Base-by-base conservation (phyloP, 371 early-diverging fungal genomes). In the Funneliformis caledonium region DNA sequence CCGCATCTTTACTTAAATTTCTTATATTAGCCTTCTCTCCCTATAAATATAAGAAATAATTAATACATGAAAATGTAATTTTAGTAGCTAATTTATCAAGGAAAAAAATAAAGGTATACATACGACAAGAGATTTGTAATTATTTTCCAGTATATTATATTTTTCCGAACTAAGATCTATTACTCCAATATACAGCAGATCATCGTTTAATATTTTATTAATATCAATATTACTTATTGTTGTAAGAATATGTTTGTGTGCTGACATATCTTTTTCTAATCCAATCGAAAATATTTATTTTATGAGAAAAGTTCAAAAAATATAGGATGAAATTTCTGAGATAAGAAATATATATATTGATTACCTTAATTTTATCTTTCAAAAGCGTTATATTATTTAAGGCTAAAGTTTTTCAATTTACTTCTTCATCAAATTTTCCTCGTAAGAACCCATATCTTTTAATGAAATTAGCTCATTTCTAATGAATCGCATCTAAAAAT, bases 101-200 rank as follows among this genome's bases (percentile, higher is more conserved):
- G n/a, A n/a, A 72, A 43, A 33, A 43, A 37, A 72, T 22, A 16
- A 72, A 72, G 11, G 43, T 4, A 31, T 75, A 60, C 37, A n/a
- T n/a, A 60, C 62, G 14, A 60, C 6, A 10, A 75, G 62, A 75
- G 12, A 56, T 26, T 75, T 45, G n/a, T 37, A 75, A 60, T 61
- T 19, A 75, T 43, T 75, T 61, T 75, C 76, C 2, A 16, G 6
- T 43, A 75, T 72, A 43, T n/a, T n/a, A 48, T 26, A 26, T 26
- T 26, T 26, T 26, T 26, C 26, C 0, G 0, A 26, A 26, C 26
- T 26, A 26, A 31, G 72, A 22, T 72, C 33, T n/a, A 72, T 45
- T 16, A 72, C 0, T 45, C 72, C 47, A n/a, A 45, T 72, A 72
- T 2, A 72, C 19, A 72, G 26, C 47, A 1, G 72, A 52, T 72